phyloP scores from a whole-genome alignment of 139 green algal species.

The Chlorella sp. region DNA sequence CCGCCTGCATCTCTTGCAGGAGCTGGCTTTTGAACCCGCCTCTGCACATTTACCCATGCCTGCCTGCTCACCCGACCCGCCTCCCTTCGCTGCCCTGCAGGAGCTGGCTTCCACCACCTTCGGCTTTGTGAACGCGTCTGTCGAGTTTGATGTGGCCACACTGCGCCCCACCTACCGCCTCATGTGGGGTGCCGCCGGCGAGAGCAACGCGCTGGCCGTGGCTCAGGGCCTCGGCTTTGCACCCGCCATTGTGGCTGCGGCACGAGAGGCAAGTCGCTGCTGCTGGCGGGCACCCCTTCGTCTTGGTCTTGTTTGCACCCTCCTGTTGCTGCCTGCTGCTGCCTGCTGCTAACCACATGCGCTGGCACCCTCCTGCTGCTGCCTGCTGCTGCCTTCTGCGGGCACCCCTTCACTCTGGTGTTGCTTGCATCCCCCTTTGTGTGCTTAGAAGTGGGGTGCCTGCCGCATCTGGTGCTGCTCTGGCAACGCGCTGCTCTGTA shows the following conservation, averaged over 20 bases:
- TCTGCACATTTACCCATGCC: no score
- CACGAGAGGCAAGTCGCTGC: constrained; percentile 30
- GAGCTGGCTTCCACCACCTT: constrained; percentile 37
- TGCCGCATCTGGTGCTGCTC: no score
- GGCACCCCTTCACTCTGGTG: no score
- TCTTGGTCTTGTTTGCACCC: no score
- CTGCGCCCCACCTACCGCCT: constrained; percentile 75
- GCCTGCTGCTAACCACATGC: no score
- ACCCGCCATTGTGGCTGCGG: constrained; percentile 51
- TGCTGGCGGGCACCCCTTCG: neutral
- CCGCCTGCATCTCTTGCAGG: no score
- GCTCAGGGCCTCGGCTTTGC: constrained; percentile 68
- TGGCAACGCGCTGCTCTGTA: neutral
- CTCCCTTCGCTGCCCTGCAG: neutral
- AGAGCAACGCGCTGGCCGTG: constrained; percentile 65
- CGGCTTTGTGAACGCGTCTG: constrained; percentile 63
- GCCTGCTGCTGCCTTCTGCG: neutral
- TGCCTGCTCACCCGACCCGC: neutral
- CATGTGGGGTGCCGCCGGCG: constrained; percentile 58
- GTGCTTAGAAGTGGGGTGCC: neutral
- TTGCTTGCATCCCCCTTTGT: neutral
- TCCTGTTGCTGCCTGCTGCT: no score
- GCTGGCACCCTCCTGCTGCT: no score
- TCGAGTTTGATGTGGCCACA: constrained; percentile 71
- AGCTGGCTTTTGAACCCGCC: no score